Evolutionary conservation across 495 filamentous ascomycete species (phyloP).

Genomic region (Extremus antarcticus): DNA sequence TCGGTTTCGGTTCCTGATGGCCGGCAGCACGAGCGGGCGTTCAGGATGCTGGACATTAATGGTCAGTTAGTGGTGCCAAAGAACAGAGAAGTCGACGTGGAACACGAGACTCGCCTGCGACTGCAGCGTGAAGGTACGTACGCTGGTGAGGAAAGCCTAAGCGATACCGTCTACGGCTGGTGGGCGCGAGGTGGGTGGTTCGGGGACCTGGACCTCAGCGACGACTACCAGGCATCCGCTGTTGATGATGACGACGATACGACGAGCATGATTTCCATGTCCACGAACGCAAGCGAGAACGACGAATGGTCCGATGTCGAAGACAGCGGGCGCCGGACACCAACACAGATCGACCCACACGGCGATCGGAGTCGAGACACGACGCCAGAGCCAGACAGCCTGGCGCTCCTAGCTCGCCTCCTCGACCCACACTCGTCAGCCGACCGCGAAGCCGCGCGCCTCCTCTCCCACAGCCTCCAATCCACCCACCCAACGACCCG

Average conservation of each 20-base stretch:
- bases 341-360: constrained; percentile 48
- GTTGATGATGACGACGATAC: constrained; percentile 55
- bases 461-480: constrained; percentile 70
- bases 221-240: constrained; percentile 47
- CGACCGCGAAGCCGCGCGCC: constrained; percentile 66
- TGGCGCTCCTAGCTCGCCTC: constrained; percentile 62
- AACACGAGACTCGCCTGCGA: constrained; percentile 56
- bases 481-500: constrained; percentile 67
- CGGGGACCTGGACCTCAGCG: constrained; percentile 67
- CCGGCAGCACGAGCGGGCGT: constrained; percentile 31
- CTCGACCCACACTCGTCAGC: constrained; percentile 70
- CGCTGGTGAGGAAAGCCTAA: constrained; percentile 49
- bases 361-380: constrained; percentile 19
- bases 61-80: constrained; percentile 47
- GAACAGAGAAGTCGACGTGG: constrained; percentile 61
- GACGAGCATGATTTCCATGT: constrained; percentile 64
- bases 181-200: constrained; percentile 72
- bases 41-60: constrained; percentile 48
- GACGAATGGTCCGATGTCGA: constrained; percentile 35
- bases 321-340: constrained; percentile 59
- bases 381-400: constrained; percentile 47
- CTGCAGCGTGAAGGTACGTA: constrained; percentile 23
- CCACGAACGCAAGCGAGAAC: constrained; percentile 34
- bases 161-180: constrained; percentile 64
- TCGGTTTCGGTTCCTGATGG: neutral